phyloP scores from a whole-genome alignment of 2,329 filamentous ascomycete genomes.

The Monosporascus ibericus region DNA sequence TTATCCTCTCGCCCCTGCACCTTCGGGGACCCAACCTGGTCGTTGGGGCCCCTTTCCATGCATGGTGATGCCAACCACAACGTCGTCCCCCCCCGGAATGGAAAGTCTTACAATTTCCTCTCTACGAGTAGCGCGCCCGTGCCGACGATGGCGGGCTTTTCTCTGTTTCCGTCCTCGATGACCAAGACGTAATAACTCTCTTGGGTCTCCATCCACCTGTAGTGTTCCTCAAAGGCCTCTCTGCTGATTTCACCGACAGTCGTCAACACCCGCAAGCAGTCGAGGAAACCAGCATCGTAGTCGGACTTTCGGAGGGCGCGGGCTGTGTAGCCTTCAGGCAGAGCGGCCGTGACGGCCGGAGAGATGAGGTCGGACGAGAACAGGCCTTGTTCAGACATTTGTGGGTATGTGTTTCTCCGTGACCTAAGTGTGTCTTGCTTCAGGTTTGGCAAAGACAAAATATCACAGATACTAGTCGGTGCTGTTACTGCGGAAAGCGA shows the following conservation, averaged over 20 bases:
- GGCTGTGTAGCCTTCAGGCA: conserved; percentile 77
- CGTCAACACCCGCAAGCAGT: conserved; percentile 85
- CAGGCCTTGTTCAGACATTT: conserved; percentile 52
- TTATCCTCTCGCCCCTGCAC: background rate
- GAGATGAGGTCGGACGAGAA: conserved; percentile 76
- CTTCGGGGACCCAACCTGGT: background rate
- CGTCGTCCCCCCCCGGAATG: background rate
- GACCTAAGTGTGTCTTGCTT: too few relatives aligned
- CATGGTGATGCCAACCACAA: too few relatives aligned
- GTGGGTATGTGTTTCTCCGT: conserved; percentile 3
- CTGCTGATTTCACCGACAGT: conserved; percentile 82
- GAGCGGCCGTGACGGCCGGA: conserved; percentile 60
- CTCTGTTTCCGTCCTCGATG: conserved; percentile 62
- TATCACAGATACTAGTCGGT: too few relatives aligned
- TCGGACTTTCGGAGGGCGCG: conserved; percentile 75
- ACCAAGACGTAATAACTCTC: conserved; percentile 83
- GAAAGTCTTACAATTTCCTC: conserved; percentile 71
- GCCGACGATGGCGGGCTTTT: conserved; percentile 66
- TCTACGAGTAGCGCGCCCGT: conserved; percentile 88
- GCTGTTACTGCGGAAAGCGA: background rate
- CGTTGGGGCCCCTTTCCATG: too few relatives aligned
- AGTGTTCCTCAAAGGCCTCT: conserved; percentile 70
- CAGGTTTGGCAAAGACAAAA: too few relatives aligned
- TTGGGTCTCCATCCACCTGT: conserved; percentile 70
- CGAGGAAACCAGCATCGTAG: conserved; percentile 77